Conservation (phyloP, 441 rosid species). For the Croton laevigatus region DNA sequence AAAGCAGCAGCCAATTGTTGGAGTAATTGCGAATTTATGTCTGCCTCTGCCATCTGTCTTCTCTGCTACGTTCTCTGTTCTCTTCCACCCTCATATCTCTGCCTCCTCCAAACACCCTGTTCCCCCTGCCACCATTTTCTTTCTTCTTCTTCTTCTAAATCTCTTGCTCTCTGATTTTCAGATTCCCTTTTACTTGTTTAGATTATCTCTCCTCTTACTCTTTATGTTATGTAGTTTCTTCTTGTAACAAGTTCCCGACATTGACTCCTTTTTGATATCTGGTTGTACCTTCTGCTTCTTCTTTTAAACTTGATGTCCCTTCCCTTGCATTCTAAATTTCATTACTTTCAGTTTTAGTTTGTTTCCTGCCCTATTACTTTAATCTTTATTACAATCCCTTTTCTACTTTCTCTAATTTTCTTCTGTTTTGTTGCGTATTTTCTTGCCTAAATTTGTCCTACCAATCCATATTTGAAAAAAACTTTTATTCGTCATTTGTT, state of each 20-base stretch:
- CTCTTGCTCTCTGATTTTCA: neutral
- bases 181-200: neutral
- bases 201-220: neutral
- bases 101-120: neutral
- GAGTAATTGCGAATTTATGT: slow-evolving; percentile 29
- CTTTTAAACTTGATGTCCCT: neutral
- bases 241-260: neutral
- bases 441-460: neutral
- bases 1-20: neutral
- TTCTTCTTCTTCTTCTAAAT: neutral
- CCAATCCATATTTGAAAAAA: neutral
- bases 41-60: slow-evolving; percentile 8
- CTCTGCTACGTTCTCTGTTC: slow-evolving; percentile 12
- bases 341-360: neutral
- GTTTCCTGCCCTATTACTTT: neutral
- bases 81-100: neutral
- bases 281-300: neutral
- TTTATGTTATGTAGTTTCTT: neutral
- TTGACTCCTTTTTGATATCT: neutral
- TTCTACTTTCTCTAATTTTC: neutral
- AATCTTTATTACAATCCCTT: neutral
- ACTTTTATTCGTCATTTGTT: neutral
- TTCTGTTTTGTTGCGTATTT: neutral
- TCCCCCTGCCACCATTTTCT: no score
- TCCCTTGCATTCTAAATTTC: neutral